Percentiles rank a stretch among this genome's conserved stretches.
Evolutionary conservation across 805 yeast genomes (phyloP).

Genomic region (Myxozyma udenii): DNA sequence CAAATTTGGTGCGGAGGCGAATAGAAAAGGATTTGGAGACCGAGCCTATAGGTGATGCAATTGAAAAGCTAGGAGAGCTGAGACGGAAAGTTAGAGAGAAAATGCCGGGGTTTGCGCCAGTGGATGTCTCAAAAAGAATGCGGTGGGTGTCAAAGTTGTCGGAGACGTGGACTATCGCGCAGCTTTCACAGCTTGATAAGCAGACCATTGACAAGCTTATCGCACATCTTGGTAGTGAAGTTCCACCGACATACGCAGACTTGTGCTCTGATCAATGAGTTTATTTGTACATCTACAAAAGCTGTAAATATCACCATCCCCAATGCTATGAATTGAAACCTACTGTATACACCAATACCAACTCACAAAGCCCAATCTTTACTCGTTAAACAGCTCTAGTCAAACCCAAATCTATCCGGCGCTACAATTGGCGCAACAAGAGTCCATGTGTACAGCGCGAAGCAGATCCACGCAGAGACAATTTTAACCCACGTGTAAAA

Average conservation of each 20-base stretch:
- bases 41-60: conserved; percentile 24
- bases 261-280: not conserved
- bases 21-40: conserved; percentile 40
- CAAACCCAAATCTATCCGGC: conserved; percentile 71
- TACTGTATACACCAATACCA: too few species aligned
- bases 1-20: conserved; percentile 57
- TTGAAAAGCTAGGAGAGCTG: conserved; percentile 22
- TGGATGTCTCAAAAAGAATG: conserved; percentile 22
- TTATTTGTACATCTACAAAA: not conserved
- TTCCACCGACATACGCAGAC: conserved; percentile 19
- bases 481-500: conserved; percentile 94
- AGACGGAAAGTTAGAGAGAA: conserved; percentile 18
- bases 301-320: too few species aligned
- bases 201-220: conserved; percentile 9
- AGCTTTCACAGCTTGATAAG: conserved; percentile 18
- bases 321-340: too few species aligned
- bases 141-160: conserved; percentile 22
- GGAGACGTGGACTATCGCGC: conserved; percentile 24
- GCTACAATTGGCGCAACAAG: conserved; percentile 82
- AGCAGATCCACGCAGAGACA: conserved; percentile 89
- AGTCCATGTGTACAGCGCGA: conserved; percentile 82
- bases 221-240: conserved; percentile 6
- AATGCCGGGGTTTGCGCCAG: conserved; percentile 16
- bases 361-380: too few species aligned
- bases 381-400: not conserved